phyloP scores from a whole-genome alignment of 192 early-diverging fungal species.

The Backusella sp. region DNA sequence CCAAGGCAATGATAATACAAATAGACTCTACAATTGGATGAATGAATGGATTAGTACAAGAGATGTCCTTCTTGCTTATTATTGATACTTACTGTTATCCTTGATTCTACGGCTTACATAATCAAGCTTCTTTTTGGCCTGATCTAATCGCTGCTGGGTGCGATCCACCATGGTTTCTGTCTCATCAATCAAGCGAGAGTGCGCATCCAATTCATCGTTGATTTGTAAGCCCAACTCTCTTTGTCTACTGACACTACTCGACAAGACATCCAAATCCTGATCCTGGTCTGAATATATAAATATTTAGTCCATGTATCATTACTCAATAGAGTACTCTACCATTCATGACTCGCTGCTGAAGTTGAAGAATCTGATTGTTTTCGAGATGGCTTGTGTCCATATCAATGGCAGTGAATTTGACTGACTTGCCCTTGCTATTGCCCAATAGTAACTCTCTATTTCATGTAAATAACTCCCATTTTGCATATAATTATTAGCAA shows the following conservation, averaged over 20 bases:
- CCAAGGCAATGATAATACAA: constrained; percentile 43
- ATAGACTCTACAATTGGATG: constrained; percentile 34
- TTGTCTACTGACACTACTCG: constrained; percentile 61
- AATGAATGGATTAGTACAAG: too few species aligned
- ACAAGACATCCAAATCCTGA: constrained; percentile 66
- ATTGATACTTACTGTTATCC: constrained; percentile 46
- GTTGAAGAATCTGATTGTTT: constrained; percentile 51
- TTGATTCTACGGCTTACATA: constrained; percentile 52
- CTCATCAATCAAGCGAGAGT: constrained; percentile 69
- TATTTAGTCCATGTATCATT: not conserved
- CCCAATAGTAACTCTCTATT: constrained; percentile 2
- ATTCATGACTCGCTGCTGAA: constrained; percentile 64
- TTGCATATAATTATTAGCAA: too few species aligned
- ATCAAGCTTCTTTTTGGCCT: constrained; percentile 49
- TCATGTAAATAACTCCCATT: too few species aligned
- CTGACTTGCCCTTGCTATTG: not conserved
- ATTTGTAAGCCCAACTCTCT: constrained; percentile 71
- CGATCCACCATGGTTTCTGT: constrained; percentile 65
- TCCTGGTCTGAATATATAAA: constrained; percentile 65
- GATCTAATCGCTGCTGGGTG: constrained; percentile 43
- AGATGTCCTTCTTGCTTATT: not conserved
- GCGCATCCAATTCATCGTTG: constrained; percentile 69
- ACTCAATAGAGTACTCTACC: constrained; percentile 35
- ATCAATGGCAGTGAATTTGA: constrained; percentile 12
- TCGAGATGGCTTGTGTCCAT: constrained; percentile 44